Conservation (phyloP, 2,329 filamentous ascomycete species). For the Nemania sp. region DNA sequence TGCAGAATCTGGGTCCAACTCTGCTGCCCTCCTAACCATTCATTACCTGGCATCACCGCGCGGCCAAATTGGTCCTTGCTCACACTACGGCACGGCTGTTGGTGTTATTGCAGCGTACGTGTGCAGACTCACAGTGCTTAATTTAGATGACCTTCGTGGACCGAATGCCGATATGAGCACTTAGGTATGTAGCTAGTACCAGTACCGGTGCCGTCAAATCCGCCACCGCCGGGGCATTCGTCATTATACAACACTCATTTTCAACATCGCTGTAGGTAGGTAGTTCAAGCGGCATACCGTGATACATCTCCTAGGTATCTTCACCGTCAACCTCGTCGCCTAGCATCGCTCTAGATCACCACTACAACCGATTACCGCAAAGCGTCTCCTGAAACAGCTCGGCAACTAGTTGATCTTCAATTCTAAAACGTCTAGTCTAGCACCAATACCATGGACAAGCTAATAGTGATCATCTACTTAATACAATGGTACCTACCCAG, state of each 20-base stretch:
- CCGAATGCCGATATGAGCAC: conserved; percentile 25
- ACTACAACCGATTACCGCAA: background rate
- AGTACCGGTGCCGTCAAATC: conserved; percentile 1
- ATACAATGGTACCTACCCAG: background rate
- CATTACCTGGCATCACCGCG: background rate
- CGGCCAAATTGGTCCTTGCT: conserved; percentile 11
- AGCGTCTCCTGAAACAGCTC: background rate
- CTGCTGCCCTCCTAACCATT: background rate
- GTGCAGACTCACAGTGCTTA: background rate
- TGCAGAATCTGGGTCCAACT: background rate
- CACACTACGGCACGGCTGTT: background rate
- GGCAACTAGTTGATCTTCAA: background rate
- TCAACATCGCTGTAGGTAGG: background rate
- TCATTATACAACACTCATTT: background rate
- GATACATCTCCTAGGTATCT: background rate
- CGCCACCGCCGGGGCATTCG: background rate
- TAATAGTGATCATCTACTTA: background rate
- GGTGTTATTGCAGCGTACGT: background rate
- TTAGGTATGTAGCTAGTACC: background rate
- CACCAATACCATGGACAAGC: background rate
- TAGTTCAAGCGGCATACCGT: background rate
- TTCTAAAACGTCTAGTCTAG: background rate
- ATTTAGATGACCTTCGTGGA: conserved; percentile 5
- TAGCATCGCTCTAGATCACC: background rate
- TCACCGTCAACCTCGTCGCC: background rate